Base-by-base conservation (phyloP, 805 yeast species). In the Middelhovenomyces tepae region DNA sequence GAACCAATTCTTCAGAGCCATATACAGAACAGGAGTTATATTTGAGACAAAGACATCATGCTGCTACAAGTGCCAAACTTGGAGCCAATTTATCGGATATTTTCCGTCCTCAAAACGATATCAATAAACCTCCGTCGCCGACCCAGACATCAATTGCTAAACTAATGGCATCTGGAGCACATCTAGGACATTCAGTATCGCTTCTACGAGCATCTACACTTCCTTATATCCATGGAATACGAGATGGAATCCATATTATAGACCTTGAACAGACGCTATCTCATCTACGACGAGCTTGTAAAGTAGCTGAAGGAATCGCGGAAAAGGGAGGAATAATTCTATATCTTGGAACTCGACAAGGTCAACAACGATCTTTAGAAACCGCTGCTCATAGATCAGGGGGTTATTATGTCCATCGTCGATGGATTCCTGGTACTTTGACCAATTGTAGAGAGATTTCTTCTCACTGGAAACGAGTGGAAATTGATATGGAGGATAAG, bases 341-440 rank as follows among this genome's bases (percentile, higher is more conserved):
- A 31, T 85, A 74, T 52, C 78, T 91, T 16, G 97, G 97, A 16
- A 79, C 95, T 7, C 67, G 80, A 36, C 73, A 75, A 32, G 87
- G 85, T 34, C 91, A 83, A 49, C 72, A 73, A 40, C 67, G 79
- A 35, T 69, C 85, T 1, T 73, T 91, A 30, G 78, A 76, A 50
- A 73, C 69, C 39, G 94, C 95, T 7, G 94, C 97, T 2, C 61
- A 65, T 28, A 71, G 93, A 45, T 64, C 77, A 35, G 68, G 73
- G 37, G 95, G 94, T 10, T 85, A 75, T 59, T 86, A 79, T 51
- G 87, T 91, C 14, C 67, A 80, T 15, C 69, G 75, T 29, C 75
- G 86, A 52, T 91, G 98, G 98, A 73, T 83, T 39, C 95, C 96
- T 2, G 98, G 98, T 44, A 81, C 93, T 16, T 67, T 91, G 45